Conservation (phyloP, 106 monocot genomes). For the Dioscorea dumetorum region DNA sequence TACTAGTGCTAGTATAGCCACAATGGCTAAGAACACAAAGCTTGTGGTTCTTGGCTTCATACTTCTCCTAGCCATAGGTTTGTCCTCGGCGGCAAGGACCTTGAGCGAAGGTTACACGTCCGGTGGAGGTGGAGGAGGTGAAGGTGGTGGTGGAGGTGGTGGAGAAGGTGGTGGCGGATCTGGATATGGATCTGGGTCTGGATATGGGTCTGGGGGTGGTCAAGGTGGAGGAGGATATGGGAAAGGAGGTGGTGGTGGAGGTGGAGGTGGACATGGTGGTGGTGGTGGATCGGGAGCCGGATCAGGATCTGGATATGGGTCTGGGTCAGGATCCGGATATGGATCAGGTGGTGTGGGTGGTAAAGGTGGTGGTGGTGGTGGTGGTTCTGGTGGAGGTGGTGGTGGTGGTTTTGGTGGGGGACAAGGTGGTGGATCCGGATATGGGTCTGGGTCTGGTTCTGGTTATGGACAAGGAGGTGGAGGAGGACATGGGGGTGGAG, state of each 20-base stretch:
- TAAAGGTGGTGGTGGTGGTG: not conserved
- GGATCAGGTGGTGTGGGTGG: not conserved
- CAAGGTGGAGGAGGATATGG: not conserved
- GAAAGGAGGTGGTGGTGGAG: not conserved
- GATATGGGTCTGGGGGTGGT: no score
- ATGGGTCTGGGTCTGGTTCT: not conserved
- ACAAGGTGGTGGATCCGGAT: not conserved
- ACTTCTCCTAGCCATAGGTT: not conserved
- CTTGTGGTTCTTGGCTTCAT: conserved; percentile 2
- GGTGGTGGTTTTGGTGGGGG: not conserved
- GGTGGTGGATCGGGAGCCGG: no score
- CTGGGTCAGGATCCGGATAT: no score
- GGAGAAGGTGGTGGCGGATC: no score
- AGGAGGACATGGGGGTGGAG: no score
- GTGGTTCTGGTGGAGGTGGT: not conserved
- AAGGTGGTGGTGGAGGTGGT: not conserved
- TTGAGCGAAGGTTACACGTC: not conserved
- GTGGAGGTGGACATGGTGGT: not conserved
- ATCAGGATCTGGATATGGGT: no score
- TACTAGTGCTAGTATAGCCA: not conserved
- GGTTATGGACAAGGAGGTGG: not conserved
- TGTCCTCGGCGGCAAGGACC: conserved; percentile 3
- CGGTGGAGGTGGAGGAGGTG: not conserved
- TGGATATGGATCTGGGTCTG: no score
- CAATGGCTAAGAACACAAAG: not conserved